Base-by-base conservation (phyloP, 2,329 filamentous ascomycete species). In the Epicoccum nigrum region DNA sequence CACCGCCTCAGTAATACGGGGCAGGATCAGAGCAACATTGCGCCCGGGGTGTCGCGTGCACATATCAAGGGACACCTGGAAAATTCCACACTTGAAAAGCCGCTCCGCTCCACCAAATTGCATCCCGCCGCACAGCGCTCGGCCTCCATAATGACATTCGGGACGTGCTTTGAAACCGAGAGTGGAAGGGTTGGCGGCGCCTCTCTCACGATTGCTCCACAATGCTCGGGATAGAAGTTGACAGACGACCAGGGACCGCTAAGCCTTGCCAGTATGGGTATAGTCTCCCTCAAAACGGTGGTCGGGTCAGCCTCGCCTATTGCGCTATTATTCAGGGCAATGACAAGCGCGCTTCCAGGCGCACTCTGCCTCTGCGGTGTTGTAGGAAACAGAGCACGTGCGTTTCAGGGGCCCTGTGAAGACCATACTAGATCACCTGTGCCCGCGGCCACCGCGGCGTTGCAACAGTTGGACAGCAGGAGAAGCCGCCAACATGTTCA, bases 111-210 rank as follows among this genome's bases (percentile, higher is more conserved):
- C 32, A 32, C 41, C 35, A 17, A 45, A 15, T 42, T n/a, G 16
- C 31, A n/a, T 46, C 32, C 41, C 27, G 33, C 32, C 21, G 19
- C 19, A 40, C 33, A 28, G 35, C 16, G 42, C 32, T 34, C 33
- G 32, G 46, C 28, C 43, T 40, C 39, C 37, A 33, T 30, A 25
- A 20, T 34, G 25, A 37, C 42, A 12, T n/a, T 21, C 28, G 30
- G 40, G 28, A 40, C 33, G 28, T 40, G 15, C 19, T 43, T 46
- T 35, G 20, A 39, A 38, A n/a, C 32, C 34, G 9, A 45, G 43
- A 35, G n/a, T 43, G 42, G 51, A 49, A 51, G 37, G 40, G 37
- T 43, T 35, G 45, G 45, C 51, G 44, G 39, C 51, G 41, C 40
- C 40, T 40, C 41, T 31, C 12, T 28, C 12, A 28, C 17, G 33